Percentiles rank a stretch among this genome's conserved stretches.
Conservation (phyloP, 163 green algal genomes). For the Chlamydomonas reinhardtii region DNA sequence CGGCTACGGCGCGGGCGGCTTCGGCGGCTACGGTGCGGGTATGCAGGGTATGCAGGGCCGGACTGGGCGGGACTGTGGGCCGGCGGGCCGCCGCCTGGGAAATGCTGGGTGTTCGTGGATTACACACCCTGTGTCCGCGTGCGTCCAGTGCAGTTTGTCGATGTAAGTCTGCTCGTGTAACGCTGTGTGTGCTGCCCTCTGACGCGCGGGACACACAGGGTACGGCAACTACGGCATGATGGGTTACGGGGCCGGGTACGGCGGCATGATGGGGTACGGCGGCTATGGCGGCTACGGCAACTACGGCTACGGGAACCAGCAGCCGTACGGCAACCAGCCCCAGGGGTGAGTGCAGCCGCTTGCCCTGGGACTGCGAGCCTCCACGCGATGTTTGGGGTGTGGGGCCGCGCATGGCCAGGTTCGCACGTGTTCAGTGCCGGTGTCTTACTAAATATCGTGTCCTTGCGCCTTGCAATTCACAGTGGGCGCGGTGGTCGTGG, state of each 20-base stretch:
- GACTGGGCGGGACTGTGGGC: neutral
- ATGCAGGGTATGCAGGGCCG: neutral
- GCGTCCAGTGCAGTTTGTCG: neutral
- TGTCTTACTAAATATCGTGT: no score
- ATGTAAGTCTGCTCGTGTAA: neutral
- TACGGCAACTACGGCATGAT: conserved; percentile 28
- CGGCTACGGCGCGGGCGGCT: conserved; percentile 16
- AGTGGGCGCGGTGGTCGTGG: neutral
- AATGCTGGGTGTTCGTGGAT: no score
- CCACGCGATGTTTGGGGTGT: neutral
- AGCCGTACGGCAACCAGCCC: conserved; percentile 17
- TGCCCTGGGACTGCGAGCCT: neutral
- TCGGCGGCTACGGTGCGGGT: conserved; percentile 32
- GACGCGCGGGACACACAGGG: neutral
- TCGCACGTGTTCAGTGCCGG: no score
- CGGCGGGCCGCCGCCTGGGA: no score
- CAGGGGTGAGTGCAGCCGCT: neutral
- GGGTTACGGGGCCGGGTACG: conserved; percentile 38
- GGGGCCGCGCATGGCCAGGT: no score
- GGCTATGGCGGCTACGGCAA: conserved; percentile 27
- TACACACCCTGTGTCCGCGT: no score
- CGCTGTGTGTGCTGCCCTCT: neutral
- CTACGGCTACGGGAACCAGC: conserved; percentile 11
- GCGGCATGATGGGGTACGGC: conserved; percentile 48
- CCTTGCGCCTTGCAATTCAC: no score